Conservation (phyloP, 768 basidiomycete genomes). For the Scleroderma bovista region DNA sequence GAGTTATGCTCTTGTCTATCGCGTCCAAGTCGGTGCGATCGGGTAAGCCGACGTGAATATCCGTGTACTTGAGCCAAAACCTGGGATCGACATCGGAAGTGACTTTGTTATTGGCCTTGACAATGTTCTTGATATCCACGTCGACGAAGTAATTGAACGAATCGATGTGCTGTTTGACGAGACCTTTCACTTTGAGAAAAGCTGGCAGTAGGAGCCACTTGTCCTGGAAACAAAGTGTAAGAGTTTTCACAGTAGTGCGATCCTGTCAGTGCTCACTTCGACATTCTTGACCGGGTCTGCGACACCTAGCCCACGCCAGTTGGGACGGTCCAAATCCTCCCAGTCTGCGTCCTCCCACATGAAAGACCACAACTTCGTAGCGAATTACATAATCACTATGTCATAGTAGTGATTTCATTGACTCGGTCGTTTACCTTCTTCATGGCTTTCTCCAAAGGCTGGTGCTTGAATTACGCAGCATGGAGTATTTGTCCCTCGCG, state of each 20-base stretch:
- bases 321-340: constrained; percentile 49
- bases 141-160: constrained; percentile 99
- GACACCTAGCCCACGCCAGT: constrained; percentile 75
- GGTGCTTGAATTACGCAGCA: neutral
- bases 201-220: constrained; percentile 98
- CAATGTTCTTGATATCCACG: constrained; percentile 94
- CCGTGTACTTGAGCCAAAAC: constrained; percentile 94
- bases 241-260: constrained; percentile 3
- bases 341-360: constrained; percentile 40
- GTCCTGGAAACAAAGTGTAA: constrained; percentile 52
- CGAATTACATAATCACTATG: neutral
- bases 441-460: constrained; percentile 1
- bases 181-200: constrained; percentile 94
- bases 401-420: too few relatives aligned
- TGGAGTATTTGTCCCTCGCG: neutral
- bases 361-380: neutral
- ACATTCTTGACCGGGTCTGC: constrained; percentile 88
- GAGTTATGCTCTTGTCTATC: constrained; percentile 80
- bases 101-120: constrained; percentile 88
- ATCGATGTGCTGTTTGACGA: constrained; percentile 98
- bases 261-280: constrained; percentile 53
- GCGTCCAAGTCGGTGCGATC: constrained; percentile 80
- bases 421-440: too few relatives aligned
- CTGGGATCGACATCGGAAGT: constrained; percentile 95
- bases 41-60: constrained; percentile 91